A percentile compares a stretch with the other conserved stretches of the same genome.
phyloP scores from a whole-genome alignment of 768 basidiomycete species.

The Serendipita sp. region DNA sequence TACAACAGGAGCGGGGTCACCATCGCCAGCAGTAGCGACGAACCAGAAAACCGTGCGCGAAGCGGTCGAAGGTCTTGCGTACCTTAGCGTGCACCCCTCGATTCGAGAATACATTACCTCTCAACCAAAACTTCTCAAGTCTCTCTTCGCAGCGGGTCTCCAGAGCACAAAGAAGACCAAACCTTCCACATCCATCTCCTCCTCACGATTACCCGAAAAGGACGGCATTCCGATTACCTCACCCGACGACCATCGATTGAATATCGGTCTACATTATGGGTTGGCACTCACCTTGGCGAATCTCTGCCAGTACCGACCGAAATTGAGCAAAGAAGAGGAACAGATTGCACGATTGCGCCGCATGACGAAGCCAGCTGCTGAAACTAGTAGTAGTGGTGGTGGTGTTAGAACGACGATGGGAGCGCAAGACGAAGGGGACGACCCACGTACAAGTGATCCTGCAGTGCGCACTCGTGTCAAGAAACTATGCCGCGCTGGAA shows the following conservation, averaged over 20 bases:
- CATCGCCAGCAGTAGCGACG: not conserved
- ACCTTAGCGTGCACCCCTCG: constrained; percentile 47
- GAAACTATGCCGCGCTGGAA: constrained; percentile 43
- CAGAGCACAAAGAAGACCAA: constrained; percentile 24
- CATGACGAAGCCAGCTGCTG: constrained; percentile 41
- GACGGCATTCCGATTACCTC: constrained; percentile 9
- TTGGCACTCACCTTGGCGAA: constrained; percentile 61
- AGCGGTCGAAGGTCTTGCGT: constrained; percentile 73
- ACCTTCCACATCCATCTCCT: constrained; percentile 10
- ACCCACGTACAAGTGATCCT: constrained; percentile 19
- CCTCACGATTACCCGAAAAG: constrained; percentile 6
- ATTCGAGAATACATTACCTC: constrained; percentile 49
- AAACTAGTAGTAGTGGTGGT: constrained; percentile 17
- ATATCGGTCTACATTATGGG: constrained; percentile 50
- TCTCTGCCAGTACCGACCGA: constrained; percentile 52
- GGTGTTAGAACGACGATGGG: constrained; percentile 12
- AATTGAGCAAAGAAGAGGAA: constrained; percentile 60
- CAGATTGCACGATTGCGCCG: constrained; percentile 65
- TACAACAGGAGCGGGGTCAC: too few species aligned
- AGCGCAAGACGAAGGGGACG: constrained; percentile 17
- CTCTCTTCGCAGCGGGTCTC: constrained; percentile 43
- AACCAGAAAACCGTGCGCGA: constrained; percentile 23
- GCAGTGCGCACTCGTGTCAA: constrained; percentile 49
- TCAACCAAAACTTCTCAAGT: constrained; percentile 36
- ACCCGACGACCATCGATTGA: constrained; percentile 20